Evolutionary conservation across 352 stramenopile genomes (phyloP), one percentile per base, ranked within the genome.

Genomic region (Phytophthora pistaciae): DNA sequence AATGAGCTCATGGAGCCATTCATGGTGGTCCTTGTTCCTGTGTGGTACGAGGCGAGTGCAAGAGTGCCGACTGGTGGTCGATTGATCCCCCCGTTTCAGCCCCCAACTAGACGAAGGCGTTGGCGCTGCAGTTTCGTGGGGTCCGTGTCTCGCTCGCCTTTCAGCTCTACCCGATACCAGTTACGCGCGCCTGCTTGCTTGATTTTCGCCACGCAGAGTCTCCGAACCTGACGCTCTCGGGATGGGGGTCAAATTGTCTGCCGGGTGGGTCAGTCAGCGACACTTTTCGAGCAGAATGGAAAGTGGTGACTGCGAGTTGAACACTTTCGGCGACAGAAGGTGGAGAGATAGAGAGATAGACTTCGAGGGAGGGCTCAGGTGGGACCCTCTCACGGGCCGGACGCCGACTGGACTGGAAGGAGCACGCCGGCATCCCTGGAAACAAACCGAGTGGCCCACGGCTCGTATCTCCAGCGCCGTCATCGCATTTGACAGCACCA

Each of bases 1-100:
- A 92, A 68, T 16, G 82, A 57, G 60, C 86, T 79, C 20, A 82
- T 75, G 18, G 83, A 66, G 48, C 71, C 70, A 53, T 74, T 84
- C 80, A 90, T 88, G 50, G 31, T 46, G 53, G 55, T 49, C 48
- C 66, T 36, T 29, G 27, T 29, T 18, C 16, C 38, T 44, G 58
- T 61, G 72, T 21, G 48, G 70, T 18, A 14, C 42, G 20, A 18
- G 46, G 50, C 38, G 42, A 74, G 48, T 74, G 21, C 20, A 49
- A 56, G 54, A 79, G 64, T 79, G 68, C 56, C 33, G 59, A 62
- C 38, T 14, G 48, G 23, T 46, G 25, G 7, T 16, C n/a, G 42
- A 11, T 49, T 36, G 29, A 11, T 36, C 29, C 36, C 38, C 18
- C 40, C 14, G 40, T 48, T 48, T 48, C 40, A 48, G 40, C n/a